Percentiles rank a stretch among this genome's conserved stretches.
Conservation (phyloP, 257 asterid genomes). For the Solanum corneliomulleri region DNA sequence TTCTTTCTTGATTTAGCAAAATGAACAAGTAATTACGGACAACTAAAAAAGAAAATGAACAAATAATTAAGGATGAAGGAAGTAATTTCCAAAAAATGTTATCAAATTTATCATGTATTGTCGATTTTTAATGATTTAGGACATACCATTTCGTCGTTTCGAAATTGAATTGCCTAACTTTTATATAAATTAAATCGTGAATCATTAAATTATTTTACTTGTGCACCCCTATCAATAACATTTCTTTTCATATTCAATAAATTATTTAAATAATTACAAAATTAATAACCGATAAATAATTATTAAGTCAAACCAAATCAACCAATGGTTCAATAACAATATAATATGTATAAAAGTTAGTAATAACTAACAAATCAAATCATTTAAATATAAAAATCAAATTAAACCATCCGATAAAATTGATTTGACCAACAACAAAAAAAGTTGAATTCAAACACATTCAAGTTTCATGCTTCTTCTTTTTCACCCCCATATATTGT, state of each 20-base stretch:
- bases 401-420: not conserved
- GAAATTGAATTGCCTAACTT: not conserved
- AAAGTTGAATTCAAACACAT: not conserved
- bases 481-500: not conserved
- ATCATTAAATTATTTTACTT: not conserved
- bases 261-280: too few species aligned
- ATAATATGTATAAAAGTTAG: not conserved
- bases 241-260: too few species aligned
- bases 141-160: too few species aligned
- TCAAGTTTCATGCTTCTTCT: not conserved
- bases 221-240: not conserved
- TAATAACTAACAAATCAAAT: not conserved
- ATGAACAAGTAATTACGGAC: too few species aligned
- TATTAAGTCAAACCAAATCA: not conserved
- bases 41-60: too few species aligned
- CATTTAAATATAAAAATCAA: not conserved
- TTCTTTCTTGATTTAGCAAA: too few species aligned
- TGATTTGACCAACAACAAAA: not conserved
- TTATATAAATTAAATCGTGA: too few species aligned
- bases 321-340: not conserved
- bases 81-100: too few species aligned
- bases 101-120: too few species aligned
- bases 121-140: not conserved
- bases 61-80: too few species aligned
- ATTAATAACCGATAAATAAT: not conserved